A percentile compares a stretch with the other conserved stretches of the same genome.
These are phyloP conservation scores for Daedaleopsis nitida DNA, from an alignment of 768 basidiomycete species.

Conservation along the genomic window DNA sequence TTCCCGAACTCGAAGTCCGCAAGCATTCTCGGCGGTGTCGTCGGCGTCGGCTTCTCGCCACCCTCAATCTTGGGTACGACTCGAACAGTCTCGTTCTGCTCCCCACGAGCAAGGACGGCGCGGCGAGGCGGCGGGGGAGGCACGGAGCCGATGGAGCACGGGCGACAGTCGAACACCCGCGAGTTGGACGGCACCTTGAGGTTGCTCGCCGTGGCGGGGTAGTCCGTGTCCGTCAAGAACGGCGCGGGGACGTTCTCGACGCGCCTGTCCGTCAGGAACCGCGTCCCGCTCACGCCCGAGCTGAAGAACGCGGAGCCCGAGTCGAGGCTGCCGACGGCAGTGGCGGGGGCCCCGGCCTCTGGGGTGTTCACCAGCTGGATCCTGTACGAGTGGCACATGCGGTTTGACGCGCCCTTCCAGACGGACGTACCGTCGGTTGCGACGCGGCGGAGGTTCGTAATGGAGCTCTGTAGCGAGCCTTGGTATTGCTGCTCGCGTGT, in stretches of 20 bases:
- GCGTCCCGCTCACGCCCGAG: not conserved
- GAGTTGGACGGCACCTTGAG: not conserved
- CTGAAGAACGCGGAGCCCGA: conserved; percentile 1
- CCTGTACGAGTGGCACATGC: conserved; percentile 2
- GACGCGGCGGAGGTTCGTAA: not conserved
- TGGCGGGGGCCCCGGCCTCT: not conserved
- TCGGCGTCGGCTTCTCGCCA: not conserved
- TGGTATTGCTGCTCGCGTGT: conserved; percentile 7
- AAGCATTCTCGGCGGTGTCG: not conserved
- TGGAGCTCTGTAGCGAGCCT: not conserved
- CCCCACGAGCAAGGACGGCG: not conserved
- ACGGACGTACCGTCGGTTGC: not conserved
- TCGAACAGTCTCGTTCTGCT: not conserved
- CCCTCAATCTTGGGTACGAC: not conserved
- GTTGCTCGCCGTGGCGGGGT: not conserved
- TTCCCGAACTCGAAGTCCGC: not conserved
- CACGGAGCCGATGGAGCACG: not conserved
- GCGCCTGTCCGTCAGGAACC: not conserved
- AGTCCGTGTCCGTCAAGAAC: not conserved
- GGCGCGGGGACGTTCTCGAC: not conserved
- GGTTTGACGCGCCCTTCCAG: not conserved
- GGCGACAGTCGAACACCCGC: not conserved
- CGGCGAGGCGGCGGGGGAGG: not conserved
- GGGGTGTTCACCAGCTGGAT: not conserved
- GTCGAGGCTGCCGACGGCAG: not conserved